A percentile compares a stretch with the other conserved stretches of the same genome.
phyloP scores from a whole-genome alignment of 2,329 filamentous ascomycete genomes.

The Aspergillus quadrilineatus region DNA sequence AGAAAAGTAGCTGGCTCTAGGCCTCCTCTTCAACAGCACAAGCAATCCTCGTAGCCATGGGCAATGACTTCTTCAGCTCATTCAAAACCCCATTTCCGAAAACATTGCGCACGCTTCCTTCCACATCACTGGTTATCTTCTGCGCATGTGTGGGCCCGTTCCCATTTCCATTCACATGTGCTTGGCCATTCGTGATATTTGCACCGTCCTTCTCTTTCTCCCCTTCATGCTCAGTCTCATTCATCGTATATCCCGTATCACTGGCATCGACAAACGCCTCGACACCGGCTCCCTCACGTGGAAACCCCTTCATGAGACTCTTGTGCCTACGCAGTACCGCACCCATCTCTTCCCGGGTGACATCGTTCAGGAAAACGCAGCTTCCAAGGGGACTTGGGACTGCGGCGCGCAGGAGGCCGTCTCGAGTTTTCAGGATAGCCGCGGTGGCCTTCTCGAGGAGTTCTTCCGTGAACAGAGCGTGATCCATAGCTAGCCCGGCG shows the following conservation, averaged over 20 bases:
- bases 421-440: background rate
- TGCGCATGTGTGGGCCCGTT: background rate
- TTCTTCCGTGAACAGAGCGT: background rate
- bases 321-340: background rate
- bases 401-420: background rate
- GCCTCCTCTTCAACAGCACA: background rate
- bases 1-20: background rate
- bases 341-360: background rate
- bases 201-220: background rate
- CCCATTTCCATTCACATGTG: no score
- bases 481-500: background rate
- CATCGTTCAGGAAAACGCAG: background rate
- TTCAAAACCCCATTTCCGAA: background rate
- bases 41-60: background rate
- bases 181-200: background rate
- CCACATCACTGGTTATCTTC: background rate
- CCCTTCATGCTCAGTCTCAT: background rate
- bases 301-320: background rate
- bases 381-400: background rate
- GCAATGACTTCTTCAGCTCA: background rate
- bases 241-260: background rate
- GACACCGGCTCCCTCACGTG: background rate
- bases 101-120: background rate
- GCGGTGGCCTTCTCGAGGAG: background rate
- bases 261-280: background rate